Evolutionary conservation across 495 filamentous ascomycete genomes (phyloP).

Genomic region (Sordaria brevicollis): DNA sequence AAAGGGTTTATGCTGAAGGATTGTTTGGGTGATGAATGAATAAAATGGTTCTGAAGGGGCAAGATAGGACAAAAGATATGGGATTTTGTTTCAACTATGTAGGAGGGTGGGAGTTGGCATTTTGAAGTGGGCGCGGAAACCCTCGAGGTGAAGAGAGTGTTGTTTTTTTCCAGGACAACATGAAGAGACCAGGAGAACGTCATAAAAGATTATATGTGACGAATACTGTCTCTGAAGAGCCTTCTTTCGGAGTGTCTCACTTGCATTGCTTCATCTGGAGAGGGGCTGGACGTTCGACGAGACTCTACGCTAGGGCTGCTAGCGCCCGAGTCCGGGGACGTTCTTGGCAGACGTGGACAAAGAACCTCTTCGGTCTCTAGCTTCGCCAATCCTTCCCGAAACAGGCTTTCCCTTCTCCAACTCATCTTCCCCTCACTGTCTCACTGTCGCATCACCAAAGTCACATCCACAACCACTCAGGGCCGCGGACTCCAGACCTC

Average conservation of each 20-base stretch:
- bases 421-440: not conserved
- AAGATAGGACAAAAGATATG: not conserved
- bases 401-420: not conserved
- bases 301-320: not conserved
- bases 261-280: not conserved
- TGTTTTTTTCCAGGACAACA: not conserved
- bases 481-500: not conserved
- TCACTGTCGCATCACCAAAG: not conserved
- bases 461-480: not conserved
- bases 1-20: not conserved
- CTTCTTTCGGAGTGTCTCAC: not conserved
- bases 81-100: not conserved
- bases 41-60: not conserved
- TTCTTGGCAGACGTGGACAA: not conserved
- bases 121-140: not conserved
- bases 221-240: not conserved
- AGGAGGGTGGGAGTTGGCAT: not conserved
- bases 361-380: not conserved
- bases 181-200: not conserved
- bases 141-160: not conserved
- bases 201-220: not conserved
- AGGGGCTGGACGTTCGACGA: not conserved
- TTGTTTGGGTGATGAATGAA: not conserved
- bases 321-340: not conserved
- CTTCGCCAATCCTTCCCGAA: not conserved